Percentiles rank a stretch among this genome's conserved stretches.
Evolutionary conservation across 2,329 filamentous ascomycete genomes (phyloP).

Genomic region (Diaporthe eres): DNA sequence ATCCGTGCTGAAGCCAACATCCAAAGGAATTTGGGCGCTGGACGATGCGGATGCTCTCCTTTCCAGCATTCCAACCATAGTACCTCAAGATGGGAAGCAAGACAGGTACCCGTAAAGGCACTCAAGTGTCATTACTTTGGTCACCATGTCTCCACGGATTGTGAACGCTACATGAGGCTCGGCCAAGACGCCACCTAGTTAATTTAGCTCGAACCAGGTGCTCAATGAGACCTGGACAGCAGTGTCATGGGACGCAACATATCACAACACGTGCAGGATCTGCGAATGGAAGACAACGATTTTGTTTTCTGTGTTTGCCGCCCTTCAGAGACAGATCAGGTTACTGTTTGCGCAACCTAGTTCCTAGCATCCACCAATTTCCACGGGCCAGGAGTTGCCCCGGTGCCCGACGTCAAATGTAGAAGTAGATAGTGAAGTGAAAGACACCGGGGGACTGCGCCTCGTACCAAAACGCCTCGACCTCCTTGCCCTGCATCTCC

Average conservation of each 20-base stretch:
- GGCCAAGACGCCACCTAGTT: not conserved
- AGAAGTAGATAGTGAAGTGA: not conserved
- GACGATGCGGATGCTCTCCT: not conserved
- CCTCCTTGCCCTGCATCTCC: not conserved
- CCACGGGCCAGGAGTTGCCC: not conserved
- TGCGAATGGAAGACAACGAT: not conserved
- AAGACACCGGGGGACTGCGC: not conserved
- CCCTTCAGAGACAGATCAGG: not conserved
- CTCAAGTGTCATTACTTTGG: not conserved
- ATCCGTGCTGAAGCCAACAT: not conserved
- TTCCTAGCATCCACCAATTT: not conserved
- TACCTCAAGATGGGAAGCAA: not conserved
- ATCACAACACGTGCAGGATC: not conserved
- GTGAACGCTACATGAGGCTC: not conserved
- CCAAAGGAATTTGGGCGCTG: not conserved
- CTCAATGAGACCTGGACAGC: not conserved
- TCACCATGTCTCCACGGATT: not conserved
- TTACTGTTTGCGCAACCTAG: not conserved
- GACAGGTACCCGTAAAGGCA: not conserved
- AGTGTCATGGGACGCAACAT: not conserved
- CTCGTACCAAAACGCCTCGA: not conserved
- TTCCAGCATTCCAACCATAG: too few species aligned
- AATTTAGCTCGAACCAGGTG: not conserved
- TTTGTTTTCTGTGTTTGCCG: not conserved
- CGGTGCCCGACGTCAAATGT: not conserved